Evolutionary conservation across 139 green algal species (phyloP).

Genomic region (Pedinophyceae sp.): DNA sequence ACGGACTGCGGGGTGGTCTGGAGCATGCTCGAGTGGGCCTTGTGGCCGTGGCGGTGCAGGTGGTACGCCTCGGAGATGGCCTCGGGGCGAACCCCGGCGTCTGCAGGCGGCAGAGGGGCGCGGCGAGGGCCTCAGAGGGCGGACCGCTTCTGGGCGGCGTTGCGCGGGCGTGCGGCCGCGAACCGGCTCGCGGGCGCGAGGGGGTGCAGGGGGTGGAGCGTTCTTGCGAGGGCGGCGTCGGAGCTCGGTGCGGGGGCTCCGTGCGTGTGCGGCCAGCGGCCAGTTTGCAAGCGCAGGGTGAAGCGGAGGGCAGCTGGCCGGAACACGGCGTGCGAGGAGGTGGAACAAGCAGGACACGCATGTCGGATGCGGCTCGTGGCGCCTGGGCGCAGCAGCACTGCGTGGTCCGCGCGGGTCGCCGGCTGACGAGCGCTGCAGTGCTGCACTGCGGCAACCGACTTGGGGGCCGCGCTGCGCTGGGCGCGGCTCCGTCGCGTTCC

Average conservation of each 20-base stretch:
- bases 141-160: not conserved
- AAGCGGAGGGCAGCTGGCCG: not conserved
- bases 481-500: too few species aligned
- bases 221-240: not conserved
- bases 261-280: not conserved
- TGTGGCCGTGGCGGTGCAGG: constrained; percentile 47
- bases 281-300: too few species aligned
- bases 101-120: constrained; percentile 17
- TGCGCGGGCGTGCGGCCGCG: not conserved
- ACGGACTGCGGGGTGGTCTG: constrained; percentile 70
- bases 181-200: constrained; percentile 32
- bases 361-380: not conserved
- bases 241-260: too few species aligned
- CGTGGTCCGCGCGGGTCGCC: too few species aligned
- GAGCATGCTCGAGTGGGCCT: constrained; percentile 10
- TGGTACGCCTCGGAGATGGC: constrained; percentile 74
- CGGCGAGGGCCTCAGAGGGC: not conserved
- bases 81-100: constrained; percentile 57
- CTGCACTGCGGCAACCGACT: too few species aligned
- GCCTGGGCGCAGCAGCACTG: too few species aligned
- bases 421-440: too few species aligned
- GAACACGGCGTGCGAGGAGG: too few species aligned
- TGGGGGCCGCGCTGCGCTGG: too few species aligned
- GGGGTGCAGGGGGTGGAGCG: not conserved
- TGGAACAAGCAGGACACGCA: not conserved